Base-by-base conservation (phyloP, 2,329 filamentous ascomycete species). In the Colletotrichum gigasporum region DNA sequence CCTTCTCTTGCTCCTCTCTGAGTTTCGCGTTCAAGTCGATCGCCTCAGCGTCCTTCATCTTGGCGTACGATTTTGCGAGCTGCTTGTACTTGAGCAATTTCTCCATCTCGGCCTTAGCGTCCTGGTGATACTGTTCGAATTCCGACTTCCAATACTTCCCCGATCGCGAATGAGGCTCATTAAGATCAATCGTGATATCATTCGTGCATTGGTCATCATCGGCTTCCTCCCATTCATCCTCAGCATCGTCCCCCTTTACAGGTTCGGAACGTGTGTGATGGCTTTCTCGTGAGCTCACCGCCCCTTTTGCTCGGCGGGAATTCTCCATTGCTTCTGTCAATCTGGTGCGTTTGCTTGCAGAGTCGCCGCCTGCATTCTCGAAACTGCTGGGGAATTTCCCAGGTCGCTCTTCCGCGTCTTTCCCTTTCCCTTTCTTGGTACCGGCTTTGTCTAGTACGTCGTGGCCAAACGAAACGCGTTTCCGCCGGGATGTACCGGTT, bases 131-230 rank as follows among this genome's bases (percentile, higher is more conserved):
- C 57, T 83, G 85, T 69, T 92, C 85, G 70, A 91, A 94, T 72
- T 93, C 87, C 22, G 87, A 84, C 76, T 94, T 94, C 92, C 92
- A 95, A 76, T 91, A 94, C 70, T 86, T 88, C 6, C 91, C 91
- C 4, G 91, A 93, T 63, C 90, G 86, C 2, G 91, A 93, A 67
- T 89, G 86, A 6, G 92, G 91, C 70, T 92, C 89, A 67, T 90
- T 90, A 50, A 93, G 78, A 70, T 94, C 91, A 48, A 90, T 78
- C 0, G 91, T 93, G 60, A 89, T 79, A 69, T 93, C 90, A 57
- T 84, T 82, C 53, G 87, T 85, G 69, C 78, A 79, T 32, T 77
- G 73, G 35, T 78, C 76, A 14, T 80, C 79, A 4, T 80, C 76
- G 14, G 67, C 71, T 11, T 79, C 80, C 63, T 87, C 85, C 84